Evolutionary conservation across 495 filamentous ascomycete species (phyloP).

Genomic region (Darksidea phi): DNA sequence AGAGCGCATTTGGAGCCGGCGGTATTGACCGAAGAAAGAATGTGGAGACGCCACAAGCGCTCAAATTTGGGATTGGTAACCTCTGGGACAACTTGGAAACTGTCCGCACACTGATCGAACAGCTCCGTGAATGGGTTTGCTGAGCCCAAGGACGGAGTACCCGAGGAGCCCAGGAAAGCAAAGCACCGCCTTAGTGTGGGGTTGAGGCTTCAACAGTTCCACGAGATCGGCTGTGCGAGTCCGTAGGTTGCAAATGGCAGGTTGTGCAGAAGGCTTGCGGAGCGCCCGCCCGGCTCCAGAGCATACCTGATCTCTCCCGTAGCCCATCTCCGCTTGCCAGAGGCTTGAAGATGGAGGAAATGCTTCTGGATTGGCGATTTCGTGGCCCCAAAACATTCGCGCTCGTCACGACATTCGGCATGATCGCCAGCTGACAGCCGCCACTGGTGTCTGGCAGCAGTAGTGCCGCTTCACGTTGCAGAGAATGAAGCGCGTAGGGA

Average conservation of each 20-base stretch:
- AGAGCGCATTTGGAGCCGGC: too few species aligned
- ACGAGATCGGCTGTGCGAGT: slow-evolving; percentile 38
- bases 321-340: not conserved
- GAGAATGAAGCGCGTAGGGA: not conserved
- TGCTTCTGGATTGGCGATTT: slow-evolving; percentile 6
- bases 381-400: slow-evolving; percentile 13
- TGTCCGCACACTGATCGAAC: too few species aligned
- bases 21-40: too few species aligned
- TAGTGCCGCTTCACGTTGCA: slow-evolving; percentile 14
- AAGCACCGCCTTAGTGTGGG: slow-evolving; percentile 18
- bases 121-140: too few species aligned
- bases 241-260: slow-evolving; percentile 15
- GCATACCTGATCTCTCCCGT: slow-evolving; percentile 10
- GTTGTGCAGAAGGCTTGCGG: slow-evolving; percentile 8
- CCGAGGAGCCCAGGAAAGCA: too few species aligned
- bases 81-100: too few species aligned
- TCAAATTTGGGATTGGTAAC: too few species aligned
- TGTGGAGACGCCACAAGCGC: too few species aligned
- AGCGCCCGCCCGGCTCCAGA: slow-evolving; percentile 10
- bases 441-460: slow-evolving; percentile 22
- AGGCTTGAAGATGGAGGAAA: not conserved
- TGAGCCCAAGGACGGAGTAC: too few species aligned
- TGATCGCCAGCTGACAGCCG: slow-evolving; percentile 33
- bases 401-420: slow-evolving; percentile 9
- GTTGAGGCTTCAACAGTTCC: slow-evolving; percentile 28